Evolutionary conservation across 805 yeast species (phyloP), one percentile per base, ranked within the genome.

Genomic region (Wickerhamiella alocasiicola): DNA sequence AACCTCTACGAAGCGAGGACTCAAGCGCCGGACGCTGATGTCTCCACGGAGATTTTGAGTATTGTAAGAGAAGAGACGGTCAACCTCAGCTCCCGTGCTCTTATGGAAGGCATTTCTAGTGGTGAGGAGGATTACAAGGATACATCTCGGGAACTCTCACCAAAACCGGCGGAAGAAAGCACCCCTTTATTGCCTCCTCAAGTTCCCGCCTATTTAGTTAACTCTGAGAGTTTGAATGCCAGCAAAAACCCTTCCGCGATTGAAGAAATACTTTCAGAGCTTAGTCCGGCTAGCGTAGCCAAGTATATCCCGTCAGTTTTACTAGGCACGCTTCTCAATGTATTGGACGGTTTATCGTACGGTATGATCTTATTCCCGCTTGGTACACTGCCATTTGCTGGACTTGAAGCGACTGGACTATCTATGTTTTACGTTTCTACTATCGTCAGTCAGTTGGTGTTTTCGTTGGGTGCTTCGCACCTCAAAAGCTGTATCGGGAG

Each of bases 351-450:
- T 0, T 67, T 91, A 36, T 83, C 95, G 0, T 91, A 91, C 57
- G 98, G 98, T 36, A 87, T 91, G 96, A 91, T 91, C 55, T 75
- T 91, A 66, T 91, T 91, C 62, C 98, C 98, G 0, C 70, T 87
- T 26, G 79, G 93, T 28, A 85, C 79, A 47, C 71, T 85, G 1
- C 56, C 79, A 0, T 91, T 91, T 55, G 65, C 84, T 2, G 66
- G 71, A 9, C 62, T 91, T 55, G 97, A 91, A 0, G 83, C 95
- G 1, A 72, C 83, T 1, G 98, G 98, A 0, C 57, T 91, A 31
- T 81, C 96, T 1, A 81, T 91, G 91, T 91, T 91, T 59, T 91
- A 91, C 60, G 73, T 88, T 30, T 81, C 94, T 4, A 81, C 95
- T 24, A 71, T 91, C n/a, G 71, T 88, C 1, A 81, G 94, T 0